Conservation (phyloP, 2,329 filamentous ascomycete species). For the Penicillium brevicompactum region DNA sequence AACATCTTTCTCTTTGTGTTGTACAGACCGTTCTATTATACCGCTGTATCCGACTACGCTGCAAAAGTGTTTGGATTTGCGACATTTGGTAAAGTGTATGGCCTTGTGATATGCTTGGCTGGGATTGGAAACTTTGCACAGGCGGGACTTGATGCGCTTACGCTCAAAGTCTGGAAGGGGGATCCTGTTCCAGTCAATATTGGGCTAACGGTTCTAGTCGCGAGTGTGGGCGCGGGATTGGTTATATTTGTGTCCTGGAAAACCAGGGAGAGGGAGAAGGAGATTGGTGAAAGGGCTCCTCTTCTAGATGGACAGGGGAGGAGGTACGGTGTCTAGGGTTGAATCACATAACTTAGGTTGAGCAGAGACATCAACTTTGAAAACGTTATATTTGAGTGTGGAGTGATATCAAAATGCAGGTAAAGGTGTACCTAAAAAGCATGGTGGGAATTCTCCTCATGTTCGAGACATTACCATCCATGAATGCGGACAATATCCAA, state of each 20-base stretch:
- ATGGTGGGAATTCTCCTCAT: background rate
- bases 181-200: slow-evolving; percentile 79
- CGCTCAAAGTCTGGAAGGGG: slow-evolving; percentile 70
- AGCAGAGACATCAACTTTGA: background rate
- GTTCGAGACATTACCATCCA: background rate
- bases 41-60: slow-evolving; percentile 81
- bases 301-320: background rate
- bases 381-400: background rate
- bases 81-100: slow-evolving; percentile 93
- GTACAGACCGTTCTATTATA: slow-evolving; percentile 87
- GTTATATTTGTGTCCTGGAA: slow-evolving; percentile 66
- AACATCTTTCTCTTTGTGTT: slow-evolving; percentile 79
- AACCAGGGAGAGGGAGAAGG: slow-evolving; percentile 33
- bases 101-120: slow-evolving; percentile 81
- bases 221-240: slow-evolving; percentile 65
- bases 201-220: slow-evolving; percentile 62
- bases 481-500: background rate
- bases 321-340: background rate
- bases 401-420: too few species aligned
- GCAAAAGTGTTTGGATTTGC: slow-evolving; percentile 91
- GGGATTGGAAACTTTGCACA: slow-evolving; percentile 84
- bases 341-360: background rate
- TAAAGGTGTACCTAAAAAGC: background rate
- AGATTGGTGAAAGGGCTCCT: background rate
- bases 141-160: slow-evolving; percentile 75